Percentiles rank a stretch among this genome's conserved stretches.
Conservation (phyloP, 306 rosid genomes). For the Corylus heterophylla region DNA sequence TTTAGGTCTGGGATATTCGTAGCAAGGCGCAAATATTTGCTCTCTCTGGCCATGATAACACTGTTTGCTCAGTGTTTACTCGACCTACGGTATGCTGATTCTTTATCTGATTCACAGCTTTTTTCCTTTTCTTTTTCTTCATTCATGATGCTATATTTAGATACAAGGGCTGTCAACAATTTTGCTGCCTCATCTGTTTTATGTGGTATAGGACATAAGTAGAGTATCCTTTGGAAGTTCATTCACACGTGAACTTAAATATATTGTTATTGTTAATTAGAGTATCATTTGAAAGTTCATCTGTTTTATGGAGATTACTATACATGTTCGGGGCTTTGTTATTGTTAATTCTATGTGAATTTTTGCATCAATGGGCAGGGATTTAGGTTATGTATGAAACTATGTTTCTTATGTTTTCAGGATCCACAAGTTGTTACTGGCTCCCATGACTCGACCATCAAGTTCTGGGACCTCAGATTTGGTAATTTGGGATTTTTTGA, state of each 20-base stretch:
- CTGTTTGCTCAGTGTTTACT: conserved; percentile 96
- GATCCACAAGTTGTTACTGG: conserved; percentile 99
- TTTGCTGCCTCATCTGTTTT: background rate
- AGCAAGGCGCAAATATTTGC: conserved; percentile 92
- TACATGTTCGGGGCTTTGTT: background rate
- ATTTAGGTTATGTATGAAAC: background rate
- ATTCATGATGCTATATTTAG: background rate
- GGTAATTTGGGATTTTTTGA: conserved; percentile 50
- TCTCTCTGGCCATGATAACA: conserved; percentile 91
- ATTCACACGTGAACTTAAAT: background rate
- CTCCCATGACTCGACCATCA: conserved; percentile 91
- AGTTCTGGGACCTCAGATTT: conserved; percentile 97
- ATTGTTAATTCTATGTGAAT: background rate
- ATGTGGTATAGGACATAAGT: background rate
- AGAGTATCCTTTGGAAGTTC: no score
- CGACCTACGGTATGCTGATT: conserved; percentile 72
- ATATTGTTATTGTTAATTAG: background rate
- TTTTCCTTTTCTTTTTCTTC: no score
- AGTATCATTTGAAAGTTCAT: no score
- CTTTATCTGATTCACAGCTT: background rate
- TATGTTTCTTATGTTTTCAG: conserved; percentile 41
- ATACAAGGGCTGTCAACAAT: background rate
- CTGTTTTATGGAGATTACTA: no score
- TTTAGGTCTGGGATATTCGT: conserved; percentile 99
- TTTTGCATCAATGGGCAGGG: background rate